Conservation (phyloP, 805 yeast genomes). For the Metschnikowia proteae region DNA sequence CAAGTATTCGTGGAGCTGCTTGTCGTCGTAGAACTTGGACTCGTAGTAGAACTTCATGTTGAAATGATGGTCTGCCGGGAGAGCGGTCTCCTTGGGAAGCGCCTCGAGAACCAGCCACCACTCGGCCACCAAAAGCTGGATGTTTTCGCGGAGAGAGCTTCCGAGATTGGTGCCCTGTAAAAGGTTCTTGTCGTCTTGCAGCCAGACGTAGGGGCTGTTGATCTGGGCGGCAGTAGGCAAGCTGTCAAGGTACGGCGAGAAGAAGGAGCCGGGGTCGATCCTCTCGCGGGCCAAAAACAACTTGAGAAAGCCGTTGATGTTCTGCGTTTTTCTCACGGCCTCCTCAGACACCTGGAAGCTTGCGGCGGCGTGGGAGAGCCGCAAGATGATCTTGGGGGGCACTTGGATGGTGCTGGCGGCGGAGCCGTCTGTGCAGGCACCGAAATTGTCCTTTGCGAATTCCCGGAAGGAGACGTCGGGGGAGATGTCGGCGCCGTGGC, state of each 20-base stretch:
- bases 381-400: slow-evolving; percentile 15
- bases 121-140: slow-evolving; percentile 49
- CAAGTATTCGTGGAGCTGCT: slow-evolving; percentile 30
- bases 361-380: slow-evolving; percentile 23
- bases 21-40: slow-evolving; percentile 35
- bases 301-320: slow-evolving; percentile 32
- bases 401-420: slow-evolving; percentile 10
- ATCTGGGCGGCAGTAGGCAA: slow-evolving; percentile 40
- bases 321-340: slow-evolving; percentile 14
- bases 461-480: slow-evolving; percentile 22
- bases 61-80: slow-evolving; percentile 34
- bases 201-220: slow-evolving; percentile 69
- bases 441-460: slow-evolving; percentile 21
- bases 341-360: slow-evolving; percentile 15
- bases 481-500: slow-evolving; percentile 29
- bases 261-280: slow-evolving; percentile 19
- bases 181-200: slow-evolving; percentile 43
- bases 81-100: slow-evolving; percentile 27
- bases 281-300: slow-evolving; percentile 33
- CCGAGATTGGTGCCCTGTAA: slow-evolving; percentile 69
- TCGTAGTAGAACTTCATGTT: slow-evolving; percentile 45
- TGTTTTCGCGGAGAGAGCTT: slow-evolving; percentile 47
- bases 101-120: slow-evolving; percentile 47
- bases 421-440: slow-evolving; percentile 21
- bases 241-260: slow-evolving; percentile 26